These are phyloP conservation scores for Halophytophthora batemanensis DNA, from an alignment of 352 stramenopile species.

Conservation along the genomic window DNA sequence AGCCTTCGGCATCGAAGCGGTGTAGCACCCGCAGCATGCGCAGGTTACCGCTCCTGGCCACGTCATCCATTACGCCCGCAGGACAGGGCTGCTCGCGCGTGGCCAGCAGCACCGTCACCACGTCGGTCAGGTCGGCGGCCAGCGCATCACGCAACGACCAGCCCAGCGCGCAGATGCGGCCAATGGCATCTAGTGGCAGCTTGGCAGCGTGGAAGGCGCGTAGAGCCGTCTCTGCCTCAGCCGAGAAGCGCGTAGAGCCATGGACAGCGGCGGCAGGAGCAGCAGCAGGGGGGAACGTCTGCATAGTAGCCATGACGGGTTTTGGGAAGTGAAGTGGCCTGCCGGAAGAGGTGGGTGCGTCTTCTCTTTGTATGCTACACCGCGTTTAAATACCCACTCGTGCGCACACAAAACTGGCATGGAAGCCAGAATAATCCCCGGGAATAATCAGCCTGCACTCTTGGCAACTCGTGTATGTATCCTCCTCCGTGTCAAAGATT, in stretches of 20 bases:
- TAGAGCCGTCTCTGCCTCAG: conserved; percentile 5
- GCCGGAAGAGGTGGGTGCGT: too few species aligned
- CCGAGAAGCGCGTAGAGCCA: conserved; percentile 2
- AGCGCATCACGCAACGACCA: conserved; percentile 42
- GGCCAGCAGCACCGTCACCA: conserved; percentile 34
- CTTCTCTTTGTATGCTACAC: too few species aligned
- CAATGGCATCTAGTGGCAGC: conserved; percentile 49
- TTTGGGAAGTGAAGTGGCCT: too few species aligned
- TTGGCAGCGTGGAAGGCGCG: conserved; percentile 11
- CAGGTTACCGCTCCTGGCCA: conserved; percentile 27
- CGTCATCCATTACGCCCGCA: conserved; percentile 31
- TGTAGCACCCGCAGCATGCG: conserved; percentile 46
- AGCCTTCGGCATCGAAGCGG: conserved; percentile 19
- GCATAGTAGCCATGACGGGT: too few species aligned
- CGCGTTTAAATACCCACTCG: too few species aligned
- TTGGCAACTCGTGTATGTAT: too few species aligned
- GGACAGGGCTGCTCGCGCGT: conserved; percentile 26
- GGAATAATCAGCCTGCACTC: too few species aligned
- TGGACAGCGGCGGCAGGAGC: background rate
- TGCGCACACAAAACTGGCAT: too few species aligned
- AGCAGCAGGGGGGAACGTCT: background rate
- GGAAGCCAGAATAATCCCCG: too few species aligned
- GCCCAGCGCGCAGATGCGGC: conserved; percentile 36
- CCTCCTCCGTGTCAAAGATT: too few species aligned
- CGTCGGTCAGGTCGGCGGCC: conserved; percentile 18